These are phyloP conservation scores for Discostella pseudostelligera DNA, from an alignment of 108 stramenopile species.

Conservation along the genomic window DNA sequence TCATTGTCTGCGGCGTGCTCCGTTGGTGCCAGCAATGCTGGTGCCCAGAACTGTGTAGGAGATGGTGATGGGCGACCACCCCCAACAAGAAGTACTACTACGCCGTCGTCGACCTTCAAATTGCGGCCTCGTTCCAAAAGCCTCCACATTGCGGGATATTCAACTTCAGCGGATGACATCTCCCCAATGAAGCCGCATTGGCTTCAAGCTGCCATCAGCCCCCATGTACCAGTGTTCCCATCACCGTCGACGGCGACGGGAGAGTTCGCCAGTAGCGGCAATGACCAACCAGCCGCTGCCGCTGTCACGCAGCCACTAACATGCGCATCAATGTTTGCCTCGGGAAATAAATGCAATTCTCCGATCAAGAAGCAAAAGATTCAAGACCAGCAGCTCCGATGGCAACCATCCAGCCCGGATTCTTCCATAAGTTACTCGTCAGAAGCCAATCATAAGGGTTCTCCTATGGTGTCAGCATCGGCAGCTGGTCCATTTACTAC, in stretches of 20 bases:
- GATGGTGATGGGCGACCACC: not conserved
- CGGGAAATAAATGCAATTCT: not conserved
- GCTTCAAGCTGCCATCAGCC: not conserved
- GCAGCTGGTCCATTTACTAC: not conserved
- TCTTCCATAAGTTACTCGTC: not conserved
- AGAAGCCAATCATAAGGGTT: not conserved
- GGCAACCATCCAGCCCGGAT: not conserved
- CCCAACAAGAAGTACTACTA: not conserved
- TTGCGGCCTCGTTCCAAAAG: not conserved
- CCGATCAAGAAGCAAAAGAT: slow-evolving; percentile 1
- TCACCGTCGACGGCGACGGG: not conserved
- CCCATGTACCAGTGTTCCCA: not conserved
- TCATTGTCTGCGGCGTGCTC: too few relatives aligned
- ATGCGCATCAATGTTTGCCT: not conserved
- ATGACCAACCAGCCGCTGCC: not conserved
- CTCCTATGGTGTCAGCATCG: not conserved
- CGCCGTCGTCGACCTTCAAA: not conserved
- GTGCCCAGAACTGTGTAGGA: too few relatives aligned
- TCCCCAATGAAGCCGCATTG: not conserved
- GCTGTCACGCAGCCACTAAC: not conserved
- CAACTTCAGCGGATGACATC: not conserved
- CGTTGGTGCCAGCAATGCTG: too few relatives aligned
- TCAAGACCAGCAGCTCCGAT: not conserved
- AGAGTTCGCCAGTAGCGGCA: not conserved
- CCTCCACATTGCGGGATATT: not conserved